These are phyloP conservation scores for Bullera alba DNA, from an alignment of 768 basidiomycete species.

Conservation along the genomic window DNA sequence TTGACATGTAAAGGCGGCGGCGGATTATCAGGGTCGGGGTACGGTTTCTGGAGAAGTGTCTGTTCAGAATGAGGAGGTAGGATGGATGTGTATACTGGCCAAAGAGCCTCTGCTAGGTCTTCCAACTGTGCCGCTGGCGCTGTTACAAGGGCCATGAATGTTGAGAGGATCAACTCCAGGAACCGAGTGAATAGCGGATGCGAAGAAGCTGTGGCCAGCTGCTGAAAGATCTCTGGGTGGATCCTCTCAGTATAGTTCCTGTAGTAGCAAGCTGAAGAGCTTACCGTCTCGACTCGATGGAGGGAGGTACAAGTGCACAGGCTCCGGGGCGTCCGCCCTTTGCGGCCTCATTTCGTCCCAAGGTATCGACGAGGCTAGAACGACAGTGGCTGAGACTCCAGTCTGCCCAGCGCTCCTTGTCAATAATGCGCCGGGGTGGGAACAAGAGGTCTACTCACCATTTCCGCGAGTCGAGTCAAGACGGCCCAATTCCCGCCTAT, in stretches of 20 bases:
- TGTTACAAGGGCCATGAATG: conserved; percentile 23
- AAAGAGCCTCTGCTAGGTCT: conserved; percentile 29
- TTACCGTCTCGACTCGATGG: conserved; percentile 26
- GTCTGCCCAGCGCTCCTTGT: conserved; percentile 9
- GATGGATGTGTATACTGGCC: conserved; percentile 39
- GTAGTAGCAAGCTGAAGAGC: neutral
- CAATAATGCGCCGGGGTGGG: neutral
- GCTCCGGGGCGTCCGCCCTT: conserved; percentile 34
- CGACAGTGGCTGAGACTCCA: conserved; percentile 21
- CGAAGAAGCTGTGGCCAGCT: conserved; percentile 13
- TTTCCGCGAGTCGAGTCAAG: conserved; percentile 33
- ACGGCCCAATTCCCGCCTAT: conserved; percentile 32
- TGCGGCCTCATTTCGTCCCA: conserved; percentile 41
- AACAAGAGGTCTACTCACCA: conserved; percentile 28
- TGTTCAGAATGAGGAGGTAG: conserved; percentile 31
- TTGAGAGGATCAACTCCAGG: conserved; percentile 36
- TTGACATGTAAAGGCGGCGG: conserved; percentile 28
- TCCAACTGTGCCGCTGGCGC: conserved; percentile 20
- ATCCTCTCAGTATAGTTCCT: neutral
- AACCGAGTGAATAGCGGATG: conserved; percentile 43
- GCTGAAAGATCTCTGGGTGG: conserved; percentile 19
- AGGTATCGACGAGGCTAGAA: conserved; percentile 28
- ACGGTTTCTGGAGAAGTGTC: conserved; percentile 4
- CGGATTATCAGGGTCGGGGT: conserved; percentile 3
- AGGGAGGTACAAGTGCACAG: conserved; percentile 34